Percentiles rank a stretch among this genome's conserved stretches.
phyloP scores from a whole-genome alignment of 441 rosid genomes.

The Populus hybrid region DNA sequence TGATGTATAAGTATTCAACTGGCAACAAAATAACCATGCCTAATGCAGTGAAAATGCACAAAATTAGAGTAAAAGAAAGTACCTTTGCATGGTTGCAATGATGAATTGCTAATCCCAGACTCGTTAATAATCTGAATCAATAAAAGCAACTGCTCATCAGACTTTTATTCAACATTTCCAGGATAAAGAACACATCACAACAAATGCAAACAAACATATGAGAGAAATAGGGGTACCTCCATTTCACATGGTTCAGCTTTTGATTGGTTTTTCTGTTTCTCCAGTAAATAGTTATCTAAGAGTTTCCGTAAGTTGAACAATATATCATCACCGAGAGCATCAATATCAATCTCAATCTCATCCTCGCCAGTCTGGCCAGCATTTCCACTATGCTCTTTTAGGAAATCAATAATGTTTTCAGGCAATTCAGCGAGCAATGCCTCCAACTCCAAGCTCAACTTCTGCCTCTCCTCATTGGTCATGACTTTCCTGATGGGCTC shows the following conservation, averaged over 20 bases:
- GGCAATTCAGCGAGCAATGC: slow-evolving; percentile 65
- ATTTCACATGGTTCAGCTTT: slow-evolving; percentile 67
- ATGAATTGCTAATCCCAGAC: slow-evolving; percentile 68
- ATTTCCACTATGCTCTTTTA: slow-evolving; percentile 57
- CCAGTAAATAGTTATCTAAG: slow-evolving; percentile 61
- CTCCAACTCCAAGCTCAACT: slow-evolving; percentile 61
- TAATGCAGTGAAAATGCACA: slow-evolving; percentile 1
- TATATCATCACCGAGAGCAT: slow-evolving; percentile 60
- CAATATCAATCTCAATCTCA: slow-evolving; percentile 91
- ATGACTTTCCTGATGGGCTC: slow-evolving; percentile 47
- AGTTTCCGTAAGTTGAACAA: slow-evolving; percentile 67
- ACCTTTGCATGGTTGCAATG: slow-evolving; percentile 68
- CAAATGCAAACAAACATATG: neutral
- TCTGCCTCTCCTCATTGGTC: slow-evolving; percentile 62
- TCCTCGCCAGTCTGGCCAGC: slow-evolving; percentile 58
- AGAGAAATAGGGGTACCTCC: slow-evolving; percentile 52
- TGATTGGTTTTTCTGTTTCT: slow-evolving; percentile 45
- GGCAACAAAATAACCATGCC: slow-evolving; percentile 5
- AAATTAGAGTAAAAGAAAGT: slow-evolving; percentile 13
- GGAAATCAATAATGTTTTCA: slow-evolving; percentile 58
- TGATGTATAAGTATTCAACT: neutral
- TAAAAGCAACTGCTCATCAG: slow-evolving; percentile 9
- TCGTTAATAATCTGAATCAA: slow-evolving; percentile 54
- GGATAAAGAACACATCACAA: neutral
- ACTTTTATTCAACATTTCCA: neutral